Evolutionary conservation across 2,329 filamentous ascomycete species (phyloP).

Genomic region (Trichoderma sp.): DNA sequence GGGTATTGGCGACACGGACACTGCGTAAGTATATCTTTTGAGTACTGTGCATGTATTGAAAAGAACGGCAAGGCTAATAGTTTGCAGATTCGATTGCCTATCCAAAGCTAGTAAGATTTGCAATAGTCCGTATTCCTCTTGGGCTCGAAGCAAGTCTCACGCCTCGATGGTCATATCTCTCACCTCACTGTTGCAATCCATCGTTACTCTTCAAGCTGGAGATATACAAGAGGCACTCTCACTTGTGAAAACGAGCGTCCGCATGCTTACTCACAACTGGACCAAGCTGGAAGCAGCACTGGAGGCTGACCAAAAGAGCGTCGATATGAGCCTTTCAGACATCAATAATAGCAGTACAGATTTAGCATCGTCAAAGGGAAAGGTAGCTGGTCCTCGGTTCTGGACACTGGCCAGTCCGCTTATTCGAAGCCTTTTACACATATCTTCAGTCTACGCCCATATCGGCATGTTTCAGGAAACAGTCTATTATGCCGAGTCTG

Average conservation of each 20-base stretch:
- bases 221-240: constrained; percentile 57
- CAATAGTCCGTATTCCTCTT: constrained; percentile 30
- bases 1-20: constrained; percentile 61
- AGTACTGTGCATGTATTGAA: not conserved
- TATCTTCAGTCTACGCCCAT: constrained; percentile 77
- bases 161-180: constrained; percentile 33
- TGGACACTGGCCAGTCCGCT: constrained; percentile 78
- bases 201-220: constrained; percentile 62
- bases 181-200: constrained; percentile 57
- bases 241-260: constrained; percentile 57
- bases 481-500: constrained; percentile 82
- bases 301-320: constrained; percentile 24
- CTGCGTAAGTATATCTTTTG: constrained; percentile 46
- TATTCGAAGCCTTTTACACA: constrained; percentile 67
- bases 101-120: constrained; percentile 42
- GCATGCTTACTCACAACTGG: constrained; percentile 57
- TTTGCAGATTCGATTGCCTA: constrained; percentile 32
- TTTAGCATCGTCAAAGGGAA: constrained; percentile 24
- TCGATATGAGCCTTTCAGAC: constrained; percentile 32
- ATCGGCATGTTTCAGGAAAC: constrained; percentile 87
- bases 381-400: constrained; percentile 57
- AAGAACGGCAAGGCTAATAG: not conserved
- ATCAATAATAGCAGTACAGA: constrained; percentile 31
- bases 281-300: constrained; percentile 44
- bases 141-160: constrained; percentile 36